Conservation (phyloP, 306 rosid genomes). For the Dryas octopetala region DNA sequence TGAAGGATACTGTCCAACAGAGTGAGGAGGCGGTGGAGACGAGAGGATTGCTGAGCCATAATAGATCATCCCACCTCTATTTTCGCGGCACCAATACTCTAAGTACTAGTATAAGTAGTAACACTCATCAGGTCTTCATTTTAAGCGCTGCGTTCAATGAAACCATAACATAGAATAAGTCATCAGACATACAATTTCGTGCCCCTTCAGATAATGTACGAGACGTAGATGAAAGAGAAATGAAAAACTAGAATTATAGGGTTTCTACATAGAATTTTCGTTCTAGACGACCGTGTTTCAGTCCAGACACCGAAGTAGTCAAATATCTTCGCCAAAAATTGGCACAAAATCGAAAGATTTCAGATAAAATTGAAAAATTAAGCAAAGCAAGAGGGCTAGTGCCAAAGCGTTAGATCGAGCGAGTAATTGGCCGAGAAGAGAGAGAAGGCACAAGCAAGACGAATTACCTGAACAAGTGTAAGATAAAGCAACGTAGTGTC, state of each 20-base stretch:
- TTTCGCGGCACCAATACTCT: slow-evolving; percentile 2
- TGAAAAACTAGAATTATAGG: not conserved
- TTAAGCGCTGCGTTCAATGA: no score
- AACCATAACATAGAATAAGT: not conserved
- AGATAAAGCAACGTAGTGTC: not conserved
- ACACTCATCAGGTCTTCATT: not conserved
- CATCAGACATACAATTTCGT: not conserved
- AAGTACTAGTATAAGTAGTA: not conserved
- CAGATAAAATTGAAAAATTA: not conserved
- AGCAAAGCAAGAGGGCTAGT: not conserved
- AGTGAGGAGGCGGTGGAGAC: slow-evolving; percentile 97
- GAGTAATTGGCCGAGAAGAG: not conserved
- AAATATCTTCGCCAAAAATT: not conserved
- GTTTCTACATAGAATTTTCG: not conserved
- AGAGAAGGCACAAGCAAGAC: not conserved
- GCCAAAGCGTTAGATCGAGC: slow-evolving; percentile 14
- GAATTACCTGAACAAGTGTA: slow-evolving; percentile 8
- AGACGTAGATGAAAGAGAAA: not conserved
- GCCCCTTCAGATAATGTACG: not conserved
- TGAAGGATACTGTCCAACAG: slow-evolving; percentile 92
- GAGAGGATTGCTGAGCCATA: slow-evolving; percentile 97
- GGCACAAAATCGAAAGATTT: not conserved
- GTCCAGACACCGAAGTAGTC: not conserved
- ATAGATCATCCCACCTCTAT: slow-evolving; percentile 63
- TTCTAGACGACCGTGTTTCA: not conserved